Conservation (phyloP, 148 eudicot species). For the Heliamphora exappendiculata region DNA sequence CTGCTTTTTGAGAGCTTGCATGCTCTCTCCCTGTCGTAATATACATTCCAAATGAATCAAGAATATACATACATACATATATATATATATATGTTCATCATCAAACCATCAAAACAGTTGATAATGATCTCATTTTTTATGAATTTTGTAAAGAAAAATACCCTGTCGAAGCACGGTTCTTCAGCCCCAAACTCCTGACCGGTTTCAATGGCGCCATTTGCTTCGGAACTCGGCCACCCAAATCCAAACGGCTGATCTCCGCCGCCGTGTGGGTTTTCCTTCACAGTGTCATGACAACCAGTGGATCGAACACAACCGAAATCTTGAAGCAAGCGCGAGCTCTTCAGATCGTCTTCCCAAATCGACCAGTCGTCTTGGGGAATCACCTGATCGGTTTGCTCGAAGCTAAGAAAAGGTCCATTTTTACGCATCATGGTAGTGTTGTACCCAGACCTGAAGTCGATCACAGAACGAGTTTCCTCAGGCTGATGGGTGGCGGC, state of each 20-base stretch:
- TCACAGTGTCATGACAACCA: slow-evolving; percentile 7
- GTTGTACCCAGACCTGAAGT: slow-evolving; percentile 10
- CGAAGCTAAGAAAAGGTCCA: slow-evolving; percentile 17
- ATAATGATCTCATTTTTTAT: too few species aligned
- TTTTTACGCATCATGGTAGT: not conserved
- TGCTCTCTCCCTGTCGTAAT: slow-evolving; percentile 50
- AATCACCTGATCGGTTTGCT: slow-evolving; percentile 6
- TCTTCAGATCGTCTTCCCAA: slow-evolving; percentile 8
- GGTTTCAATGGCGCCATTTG: slow-evolving; percentile 11
- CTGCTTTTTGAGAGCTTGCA: slow-evolving; percentile 65
- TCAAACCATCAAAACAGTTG: too few species aligned
- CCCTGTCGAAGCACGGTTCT: slow-evolving; percentile 56
- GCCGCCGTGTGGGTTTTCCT: too few species aligned
- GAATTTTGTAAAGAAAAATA: slow-evolving; percentile 2
- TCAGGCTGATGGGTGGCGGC: not conserved
- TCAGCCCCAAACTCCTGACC: slow-evolving; percentile 27
- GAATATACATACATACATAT: not conserved
- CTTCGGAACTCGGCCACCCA: slow-evolving; percentile 11
- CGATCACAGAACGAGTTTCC: slow-evolving; percentile 5
- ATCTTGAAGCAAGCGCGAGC: too few species aligned
- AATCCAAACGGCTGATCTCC: slow-evolving; percentile 12
- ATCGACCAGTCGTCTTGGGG: not conserved
- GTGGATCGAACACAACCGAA: slow-evolving; percentile 13
- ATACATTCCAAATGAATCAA: not conserved
- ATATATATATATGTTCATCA: too few species aligned